phyloP scores from a whole-genome alignment of 441 rosid genomes.

The Adansonia grandidieri region DNA sequence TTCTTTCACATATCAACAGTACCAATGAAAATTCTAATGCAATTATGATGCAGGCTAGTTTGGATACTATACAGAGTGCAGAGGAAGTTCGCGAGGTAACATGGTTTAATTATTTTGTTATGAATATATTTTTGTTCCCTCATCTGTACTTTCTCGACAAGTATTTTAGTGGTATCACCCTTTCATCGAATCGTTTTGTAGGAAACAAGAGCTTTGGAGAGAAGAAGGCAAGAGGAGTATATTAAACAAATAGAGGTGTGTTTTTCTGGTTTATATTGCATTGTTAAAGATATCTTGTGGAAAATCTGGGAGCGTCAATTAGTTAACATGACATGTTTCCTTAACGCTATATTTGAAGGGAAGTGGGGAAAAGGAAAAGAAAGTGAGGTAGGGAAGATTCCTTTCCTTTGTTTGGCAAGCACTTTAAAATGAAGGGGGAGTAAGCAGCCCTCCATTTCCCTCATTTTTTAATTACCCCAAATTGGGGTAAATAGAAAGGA shows the following conservation, averaged over 20 bases:
- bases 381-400: too few relatives aligned
- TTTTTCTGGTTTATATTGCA: conserved; percentile 23
- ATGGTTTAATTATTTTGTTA: conserved; percentile 17
- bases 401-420: too few relatives aligned
- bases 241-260: conserved; percentile 74
- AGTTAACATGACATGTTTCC: background rate
- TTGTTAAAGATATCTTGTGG: background rate
- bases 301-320: background rate
- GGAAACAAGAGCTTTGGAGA: conserved; percentile 89
- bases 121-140: background rate
- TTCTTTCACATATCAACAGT: background rate
- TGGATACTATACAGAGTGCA: conserved; percentile 85
- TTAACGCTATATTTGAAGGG: too few relatives aligned
- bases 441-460: too few relatives aligned
- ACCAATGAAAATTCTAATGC: background rate
- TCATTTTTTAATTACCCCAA: too few relatives aligned
- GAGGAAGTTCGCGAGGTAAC: conserved; percentile 92
- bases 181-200: conserved; percentile 32
- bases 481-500: too few relatives aligned
- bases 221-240: conserved; percentile 83
- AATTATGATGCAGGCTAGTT: conserved; percentile 62
- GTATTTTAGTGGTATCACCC: conserved; percentile 19
- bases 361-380: too few relatives aligned
- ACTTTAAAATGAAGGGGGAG: too few relatives aligned
- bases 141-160: background rate